Evolutionary conservation across 2,329 filamentous ascomycete genomes (phyloP).

Genomic region (Didymella glomerata): DNA sequence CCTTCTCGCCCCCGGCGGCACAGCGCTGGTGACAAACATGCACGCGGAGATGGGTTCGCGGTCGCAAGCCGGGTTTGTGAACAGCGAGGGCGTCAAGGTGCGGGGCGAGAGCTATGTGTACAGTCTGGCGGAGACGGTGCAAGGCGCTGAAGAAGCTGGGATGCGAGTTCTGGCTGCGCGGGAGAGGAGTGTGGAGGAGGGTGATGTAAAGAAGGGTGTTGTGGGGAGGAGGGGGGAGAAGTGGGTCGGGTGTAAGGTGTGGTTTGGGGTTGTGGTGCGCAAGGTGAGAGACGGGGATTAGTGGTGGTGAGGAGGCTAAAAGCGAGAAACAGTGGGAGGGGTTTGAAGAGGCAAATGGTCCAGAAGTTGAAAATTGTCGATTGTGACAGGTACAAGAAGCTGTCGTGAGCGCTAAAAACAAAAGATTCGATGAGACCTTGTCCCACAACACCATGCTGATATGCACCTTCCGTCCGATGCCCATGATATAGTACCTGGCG

Average conservation of each 20-base stretch:
- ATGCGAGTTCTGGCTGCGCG: constrained; percentile 39
- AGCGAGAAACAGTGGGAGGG: not conserved
- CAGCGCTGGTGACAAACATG: constrained; percentile 72
- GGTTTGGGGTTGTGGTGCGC: constrained; percentile 50
- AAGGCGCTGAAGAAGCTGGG: constrained; percentile 53
- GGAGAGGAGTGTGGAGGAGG: constrained; percentile 44
- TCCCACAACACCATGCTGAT: constrained; percentile 13
- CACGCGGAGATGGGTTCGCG: constrained; percentile 69
- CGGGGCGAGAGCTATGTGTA: constrained; percentile 67
- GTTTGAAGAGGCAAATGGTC: too few species aligned
- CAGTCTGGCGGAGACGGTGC: constrained; percentile 61
- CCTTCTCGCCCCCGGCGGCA: constrained; percentile 57
- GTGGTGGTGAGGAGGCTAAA: not conserved
- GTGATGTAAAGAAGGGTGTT: constrained; percentile 40
- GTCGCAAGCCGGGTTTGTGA: constrained; percentile 69
- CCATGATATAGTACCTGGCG: not conserved
- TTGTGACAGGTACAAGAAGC: constrained; percentile 10
- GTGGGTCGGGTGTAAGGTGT: constrained; percentile 53
- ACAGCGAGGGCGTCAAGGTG: constrained; percentile 62
- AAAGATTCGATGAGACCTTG: not conserved
- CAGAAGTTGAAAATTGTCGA: not conserved
- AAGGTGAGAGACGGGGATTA: constrained; percentile 20
- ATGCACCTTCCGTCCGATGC: not conserved
- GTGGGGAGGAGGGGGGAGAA: constrained; percentile 50
- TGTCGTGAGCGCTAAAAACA: constrained; percentile 15